Base-by-base conservation (phyloP, 768 basidiomycete genomes). In the Neoboletus magnificus region DNA sequence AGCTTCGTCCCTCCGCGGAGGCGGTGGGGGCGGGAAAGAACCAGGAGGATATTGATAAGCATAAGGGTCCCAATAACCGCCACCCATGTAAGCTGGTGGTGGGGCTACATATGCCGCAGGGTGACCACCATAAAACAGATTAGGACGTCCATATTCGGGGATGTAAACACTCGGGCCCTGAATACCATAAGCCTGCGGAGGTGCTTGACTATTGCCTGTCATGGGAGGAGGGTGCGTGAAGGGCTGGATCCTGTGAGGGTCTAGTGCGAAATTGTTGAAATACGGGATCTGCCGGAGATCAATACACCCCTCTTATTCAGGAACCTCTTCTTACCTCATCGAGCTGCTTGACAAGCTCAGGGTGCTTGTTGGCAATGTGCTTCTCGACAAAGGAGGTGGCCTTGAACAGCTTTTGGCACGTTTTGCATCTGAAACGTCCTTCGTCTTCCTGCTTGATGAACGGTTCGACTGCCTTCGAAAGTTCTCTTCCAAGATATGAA, bases 341-440 rank as follows among this genome's bases (percentile, higher is more conserved):
- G 18, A 98, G 82, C 48, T 79, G 75, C 62, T 87, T 89, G 55
- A 95, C 82, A 16, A 92, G 76, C 57, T 97, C 91, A 12, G 88
- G 77, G 69, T 99, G 97, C 71, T 98, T 98, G 70, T 95, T 93
- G 13, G 87, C 83, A 57, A 99, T 87, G 70, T 99, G 97, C 78
- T 98, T 98, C 75, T 96, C 93, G 46, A 98, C 91, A 73, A 98
- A 99, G 25, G 94, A 85, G 33, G 91, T 89, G 5, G 94, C 97
- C 71, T 95, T 95, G 86, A 99, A 99, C 22, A 98, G 79, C 76
- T 99, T 99, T 73, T 86, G 87, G 73, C 97, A 99, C 29, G 86
- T 87, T 77, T 92, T 96, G 77, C 97, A 99, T 60, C 97, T 82
- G 76, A 91, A 98, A 70, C 97, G 98, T 65, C 88, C 91, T 73